These are phyloP conservation scores for Lactarius hatsudake DNA, from an alignment of 768 basidiomycete species.

Conservation along the genomic window DNA sequence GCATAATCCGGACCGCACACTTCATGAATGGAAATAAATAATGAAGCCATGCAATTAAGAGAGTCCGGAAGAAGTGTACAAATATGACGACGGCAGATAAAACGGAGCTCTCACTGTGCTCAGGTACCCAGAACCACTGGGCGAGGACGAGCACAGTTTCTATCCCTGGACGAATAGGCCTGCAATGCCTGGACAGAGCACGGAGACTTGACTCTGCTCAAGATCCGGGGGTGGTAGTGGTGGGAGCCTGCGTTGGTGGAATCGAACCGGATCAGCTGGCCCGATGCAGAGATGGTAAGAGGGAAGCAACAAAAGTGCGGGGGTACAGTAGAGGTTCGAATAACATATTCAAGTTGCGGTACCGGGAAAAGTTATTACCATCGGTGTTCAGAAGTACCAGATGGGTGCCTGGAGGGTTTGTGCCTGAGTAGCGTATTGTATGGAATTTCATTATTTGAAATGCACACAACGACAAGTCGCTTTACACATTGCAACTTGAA, in stretches of 20 bases:
- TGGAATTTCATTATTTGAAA: too few species aligned
- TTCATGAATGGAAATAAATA: neutral
- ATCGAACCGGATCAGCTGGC: neutral
- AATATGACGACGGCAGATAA: neutral
- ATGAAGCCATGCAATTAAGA: neutral
- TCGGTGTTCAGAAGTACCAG: too few species aligned
- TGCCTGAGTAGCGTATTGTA: too few species aligned
- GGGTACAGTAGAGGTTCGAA: neutral
- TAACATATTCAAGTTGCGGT: too few species aligned
- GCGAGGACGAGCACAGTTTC: slow-evolving; percentile 1
- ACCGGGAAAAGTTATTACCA: too few species aligned
- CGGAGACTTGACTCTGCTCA: neutral
- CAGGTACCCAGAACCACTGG: neutral
- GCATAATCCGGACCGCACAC: slow-evolving; percentile 6
- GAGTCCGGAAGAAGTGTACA: neutral
- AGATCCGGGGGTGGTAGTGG: neutral
- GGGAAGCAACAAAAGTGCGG: neutral
- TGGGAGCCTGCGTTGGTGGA: neutral
- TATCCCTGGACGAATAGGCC: slow-evolving; percentile 4
- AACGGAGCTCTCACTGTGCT: neutral
- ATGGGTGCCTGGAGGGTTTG: too few species aligned
- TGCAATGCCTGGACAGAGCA: slow-evolving; percentile 1
- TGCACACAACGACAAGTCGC: too few species aligned
- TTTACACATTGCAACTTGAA: too few species aligned
- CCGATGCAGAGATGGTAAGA: neutral